Evolutionary conservation across 805 yeast genomes (phyloP).

Genomic region (Ogataea nakhonphanomensis): DNA sequence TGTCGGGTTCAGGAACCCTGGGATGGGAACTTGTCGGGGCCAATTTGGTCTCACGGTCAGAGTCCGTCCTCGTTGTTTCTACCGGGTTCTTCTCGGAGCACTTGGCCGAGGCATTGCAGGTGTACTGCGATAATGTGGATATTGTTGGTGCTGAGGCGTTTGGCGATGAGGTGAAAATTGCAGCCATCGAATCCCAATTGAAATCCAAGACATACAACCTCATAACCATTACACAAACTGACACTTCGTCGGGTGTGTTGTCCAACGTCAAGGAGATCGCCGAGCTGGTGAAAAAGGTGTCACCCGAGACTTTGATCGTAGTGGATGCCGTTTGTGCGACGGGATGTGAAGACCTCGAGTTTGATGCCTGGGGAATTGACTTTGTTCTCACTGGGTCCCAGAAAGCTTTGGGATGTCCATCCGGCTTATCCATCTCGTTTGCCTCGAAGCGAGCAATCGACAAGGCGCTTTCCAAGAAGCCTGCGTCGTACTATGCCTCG

Average conservation of each 20-base stretch:
- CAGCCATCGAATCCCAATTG: slow-evolving; percentile 41
- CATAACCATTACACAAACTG: slow-evolving; percentile 90
- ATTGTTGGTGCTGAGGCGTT: slow-evolving; percentile 59
- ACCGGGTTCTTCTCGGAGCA: slow-evolving; percentile 90
- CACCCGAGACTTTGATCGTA: slow-evolving; percentile 78
- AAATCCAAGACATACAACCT: slow-evolving; percentile 44
- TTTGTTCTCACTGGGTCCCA: slow-evolving; percentile 89
- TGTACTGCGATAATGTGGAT: slow-evolving; percentile 76
- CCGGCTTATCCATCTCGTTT: slow-evolving; percentile 79
- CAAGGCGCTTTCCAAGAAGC: slow-evolving; percentile 49
- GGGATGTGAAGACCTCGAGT: slow-evolving; percentile 82
- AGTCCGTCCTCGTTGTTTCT: slow-evolving; percentile 73
- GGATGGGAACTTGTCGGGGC: slow-evolving; percentile 93
- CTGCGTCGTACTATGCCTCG: slow-evolving; percentile 62
- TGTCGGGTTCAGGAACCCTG: slow-evolving; percentile 89
- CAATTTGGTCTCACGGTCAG: slow-evolving; percentile 64
- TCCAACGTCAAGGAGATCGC: slow-evolving; percentile 65
- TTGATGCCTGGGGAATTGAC: slow-evolving; percentile 88
- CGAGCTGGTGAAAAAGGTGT: slow-evolving; percentile 51
- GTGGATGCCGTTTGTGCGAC: slow-evolving; percentile 96
- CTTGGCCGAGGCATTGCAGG: slow-evolving; percentile 69
- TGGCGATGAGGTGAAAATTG: slow-evolving; percentile 66
- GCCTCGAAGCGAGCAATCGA: slow-evolving; percentile 73
- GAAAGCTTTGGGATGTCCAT: slow-evolving; percentile 92
- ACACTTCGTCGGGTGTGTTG: slow-evolving; percentile 94